Percentiles rank a stretch among this genome's conserved stretches.
phyloP scores from a whole-genome alignment of 306 rosid species.

The Carpinus fangiana region DNA sequence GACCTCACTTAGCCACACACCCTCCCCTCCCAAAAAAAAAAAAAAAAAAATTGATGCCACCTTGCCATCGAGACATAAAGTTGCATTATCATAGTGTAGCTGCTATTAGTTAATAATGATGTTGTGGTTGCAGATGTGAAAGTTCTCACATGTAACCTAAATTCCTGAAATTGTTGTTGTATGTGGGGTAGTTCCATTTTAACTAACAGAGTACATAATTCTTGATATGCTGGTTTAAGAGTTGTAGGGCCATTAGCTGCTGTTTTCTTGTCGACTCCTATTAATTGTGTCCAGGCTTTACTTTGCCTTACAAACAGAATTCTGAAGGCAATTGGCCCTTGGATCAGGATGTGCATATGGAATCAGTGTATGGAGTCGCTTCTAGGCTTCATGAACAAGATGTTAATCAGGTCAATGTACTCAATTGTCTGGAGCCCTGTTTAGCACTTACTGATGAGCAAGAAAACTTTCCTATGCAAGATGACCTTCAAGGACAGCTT shows the following conservation, averaged over 20 bases:
- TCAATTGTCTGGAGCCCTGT: slow-evolving; percentile 30
- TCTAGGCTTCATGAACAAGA: slow-evolving; percentile 37
- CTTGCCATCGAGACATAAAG: background rate
- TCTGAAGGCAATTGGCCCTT: slow-evolving; percentile 41
- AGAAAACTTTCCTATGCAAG: slow-evolving; percentile 31
- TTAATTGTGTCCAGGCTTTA: slow-evolving; percentile 15
- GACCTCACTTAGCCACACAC: background rate
- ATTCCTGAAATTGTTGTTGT: background rate
- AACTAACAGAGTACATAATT: background rate
- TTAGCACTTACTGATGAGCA: slow-evolving; percentile 28
- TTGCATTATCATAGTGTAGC: background rate
- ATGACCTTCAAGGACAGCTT: slow-evolving; percentile 35
- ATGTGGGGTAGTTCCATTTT: background rate
- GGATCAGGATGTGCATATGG: slow-evolving; percentile 36
- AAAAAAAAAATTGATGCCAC: background rate
- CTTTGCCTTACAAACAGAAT: slow-evolving; percentile 44
- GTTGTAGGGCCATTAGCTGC: background rate
- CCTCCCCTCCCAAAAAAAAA: background rate
- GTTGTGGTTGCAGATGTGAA: slow-evolving; percentile 6
- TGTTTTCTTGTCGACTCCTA: slow-evolving; percentile 19
- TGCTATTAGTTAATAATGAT: slow-evolving; percentile 1
- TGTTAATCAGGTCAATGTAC: slow-evolving; percentile 37
- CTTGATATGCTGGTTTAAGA: background rate
- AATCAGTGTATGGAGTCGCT: slow-evolving; percentile 30
- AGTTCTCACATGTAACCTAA: background rate